Evolutionary conservation across 139 green algal species (phyloP).

Genomic region (Mesotaenium endlicherianum): DNA sequence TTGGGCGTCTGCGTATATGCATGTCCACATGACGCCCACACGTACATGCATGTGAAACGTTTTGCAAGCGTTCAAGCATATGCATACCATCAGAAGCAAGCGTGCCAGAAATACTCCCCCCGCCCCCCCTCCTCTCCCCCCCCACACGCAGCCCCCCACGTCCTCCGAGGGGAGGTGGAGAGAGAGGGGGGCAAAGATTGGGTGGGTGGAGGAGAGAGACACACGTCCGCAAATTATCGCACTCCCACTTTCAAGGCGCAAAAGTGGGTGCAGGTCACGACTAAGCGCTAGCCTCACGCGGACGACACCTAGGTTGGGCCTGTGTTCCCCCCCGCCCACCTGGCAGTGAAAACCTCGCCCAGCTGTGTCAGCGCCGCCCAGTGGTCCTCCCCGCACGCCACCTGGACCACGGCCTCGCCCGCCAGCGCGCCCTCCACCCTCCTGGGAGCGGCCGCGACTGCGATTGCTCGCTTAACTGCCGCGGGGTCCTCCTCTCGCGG

Average conservation of each 20-base stretch:
- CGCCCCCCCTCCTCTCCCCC: too few species aligned
- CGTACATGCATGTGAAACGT: too few species aligned
- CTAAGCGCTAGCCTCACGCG: neutral
- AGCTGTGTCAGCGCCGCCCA: slow-evolving; percentile 26
- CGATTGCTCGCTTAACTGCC: neutral
- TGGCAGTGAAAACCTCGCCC: slow-evolving; percentile 4
- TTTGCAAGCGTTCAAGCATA: too few species aligned
- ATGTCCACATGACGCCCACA: too few species aligned
- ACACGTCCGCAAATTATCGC: neutral
- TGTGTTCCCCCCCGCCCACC: neutral
- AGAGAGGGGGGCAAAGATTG: neutral
- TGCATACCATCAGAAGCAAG: too few species aligned
- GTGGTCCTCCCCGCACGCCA: neutral
- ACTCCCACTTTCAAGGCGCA: neutral
- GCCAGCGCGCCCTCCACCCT: neutral
- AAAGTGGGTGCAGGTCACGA: neutral
- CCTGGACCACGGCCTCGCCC: neutral
- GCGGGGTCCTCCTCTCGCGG: neutral
- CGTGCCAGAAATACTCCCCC: too few species aligned
- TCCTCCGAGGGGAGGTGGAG: neutral
- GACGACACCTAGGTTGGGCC: neutral
- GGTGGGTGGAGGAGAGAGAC: neutral
- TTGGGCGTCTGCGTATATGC: too few species aligned
- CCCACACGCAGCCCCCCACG: too few species aligned
- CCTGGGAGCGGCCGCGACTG: neutral